Percentiles rank a stretch among this genome's conserved stretches.
Evolutionary conservation across 192 early-diverging fungal species (phyloP).

Genomic region (Umbelopsis sp.): DNA sequence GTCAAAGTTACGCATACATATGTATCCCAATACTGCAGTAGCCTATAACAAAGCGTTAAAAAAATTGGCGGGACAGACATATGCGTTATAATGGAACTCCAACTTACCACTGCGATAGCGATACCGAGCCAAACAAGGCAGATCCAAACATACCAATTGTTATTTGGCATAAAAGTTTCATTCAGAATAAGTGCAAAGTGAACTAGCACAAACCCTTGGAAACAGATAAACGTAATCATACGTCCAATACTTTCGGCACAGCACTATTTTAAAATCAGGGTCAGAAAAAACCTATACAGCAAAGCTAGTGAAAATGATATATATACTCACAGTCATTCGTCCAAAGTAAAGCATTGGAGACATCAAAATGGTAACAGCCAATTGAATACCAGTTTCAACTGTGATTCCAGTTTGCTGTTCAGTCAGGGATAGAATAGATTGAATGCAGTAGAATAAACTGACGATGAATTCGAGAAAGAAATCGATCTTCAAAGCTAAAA

Average conservation of each 20-base stretch:
- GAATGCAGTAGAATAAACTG: conserved; percentile 63
- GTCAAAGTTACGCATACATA: conserved; percentile 42
- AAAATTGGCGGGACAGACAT: neutral
- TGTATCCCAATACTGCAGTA: conserved; percentile 24
- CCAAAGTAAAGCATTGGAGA: conserved; percentile 43
- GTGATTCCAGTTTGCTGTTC: conserved; percentile 21
- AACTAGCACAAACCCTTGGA: conserved; percentile 31
- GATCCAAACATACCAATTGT: conserved; percentile 44
- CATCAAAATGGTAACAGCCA: conserved; percentile 30
- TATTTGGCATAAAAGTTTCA: conserved; percentile 33
- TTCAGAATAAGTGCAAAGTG: conserved; percentile 35
- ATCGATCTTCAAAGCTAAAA: conserved; percentile 80
- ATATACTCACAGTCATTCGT: conserved; percentile 32
- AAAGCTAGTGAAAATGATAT: neutral
- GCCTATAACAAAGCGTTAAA: conserved; percentile 12
- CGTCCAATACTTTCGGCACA: conserved; percentile 31
- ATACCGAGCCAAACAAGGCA: conserved; percentile 32
- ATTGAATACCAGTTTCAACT: conserved; percentile 32
- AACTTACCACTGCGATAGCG: conserved; percentile 25
- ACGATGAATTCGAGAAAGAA: conserved; percentile 78
- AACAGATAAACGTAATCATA: conserved; percentile 38
- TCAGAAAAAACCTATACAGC: neutral
- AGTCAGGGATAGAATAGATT: conserved; percentile 16
- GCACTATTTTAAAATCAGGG: conserved; percentile 25
- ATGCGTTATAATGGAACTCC: neutral